Percentiles rank a stretch among this genome's conserved stretches.
phyloP scores from a whole-genome alignment of 2,329 filamentous ascomycete genomes.

The Bipolaris gigantea region DNA sequence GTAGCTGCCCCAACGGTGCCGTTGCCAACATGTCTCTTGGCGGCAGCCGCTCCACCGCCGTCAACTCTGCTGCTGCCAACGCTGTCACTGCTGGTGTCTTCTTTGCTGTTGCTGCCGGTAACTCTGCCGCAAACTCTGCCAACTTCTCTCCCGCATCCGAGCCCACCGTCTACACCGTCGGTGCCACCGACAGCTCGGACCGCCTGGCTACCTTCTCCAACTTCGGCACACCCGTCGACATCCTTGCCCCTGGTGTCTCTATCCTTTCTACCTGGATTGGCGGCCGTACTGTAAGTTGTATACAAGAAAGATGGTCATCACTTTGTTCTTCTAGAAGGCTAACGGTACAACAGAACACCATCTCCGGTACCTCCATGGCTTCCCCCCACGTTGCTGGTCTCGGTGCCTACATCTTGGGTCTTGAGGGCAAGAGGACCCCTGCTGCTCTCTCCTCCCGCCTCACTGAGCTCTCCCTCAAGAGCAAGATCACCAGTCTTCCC shows the following conservation, averaged over 20 bases:
- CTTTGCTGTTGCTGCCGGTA: conserved; percentile 47
- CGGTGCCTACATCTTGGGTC: conserved; percentile 67
- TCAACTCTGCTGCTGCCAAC: conserved; percentile 45
- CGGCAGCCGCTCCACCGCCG: conserved; percentile 40
- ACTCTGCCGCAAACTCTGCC: conserved; percentile 37
- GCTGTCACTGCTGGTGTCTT: conserved; percentile 45
- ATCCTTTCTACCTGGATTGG: conserved; percentile 54
- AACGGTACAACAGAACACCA: conserved; percentile 46
- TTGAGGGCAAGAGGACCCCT: conserved; percentile 52
- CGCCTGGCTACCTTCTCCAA: conserved; percentile 45
- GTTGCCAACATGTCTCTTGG: conserved; percentile 48
- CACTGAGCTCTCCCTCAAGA: conserved; percentile 47
- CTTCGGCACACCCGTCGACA: conserved; percentile 44
- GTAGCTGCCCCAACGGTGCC: conserved; percentile 41
- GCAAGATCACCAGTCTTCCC: conserved; percentile 49
- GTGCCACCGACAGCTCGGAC: conserved; percentile 45
- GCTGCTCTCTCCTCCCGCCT: conserved; percentile 55
- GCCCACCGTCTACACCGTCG: conserved; percentile 45
- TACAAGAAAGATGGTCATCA: neutral
- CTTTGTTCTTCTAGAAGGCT: conserved; percentile 2
- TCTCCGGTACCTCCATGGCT: conserved; percentile 68
- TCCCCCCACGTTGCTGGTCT: conserved; percentile 70
- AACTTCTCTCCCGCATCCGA: conserved; percentile 46
- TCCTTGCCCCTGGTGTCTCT: conserved; percentile 47
- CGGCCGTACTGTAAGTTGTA: conserved; percentile 39